Evolutionary conservation across 805 yeast genomes (phyloP).

Genomic region (Debaryomyces maramus): DNA sequence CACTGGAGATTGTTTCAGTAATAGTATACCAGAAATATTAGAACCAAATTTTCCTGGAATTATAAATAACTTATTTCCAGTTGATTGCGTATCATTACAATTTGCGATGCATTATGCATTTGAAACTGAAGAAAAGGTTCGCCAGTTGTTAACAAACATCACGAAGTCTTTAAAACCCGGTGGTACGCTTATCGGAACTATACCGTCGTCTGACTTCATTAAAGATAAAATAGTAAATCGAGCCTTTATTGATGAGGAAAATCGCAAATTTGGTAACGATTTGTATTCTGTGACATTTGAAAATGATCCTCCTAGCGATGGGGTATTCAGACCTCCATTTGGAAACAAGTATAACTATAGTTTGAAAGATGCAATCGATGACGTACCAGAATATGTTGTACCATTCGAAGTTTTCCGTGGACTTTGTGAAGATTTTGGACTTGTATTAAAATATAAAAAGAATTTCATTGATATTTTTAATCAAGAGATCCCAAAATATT

Average conservation of each 20-base stretch:
- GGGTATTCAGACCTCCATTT: conserved; percentile 69
- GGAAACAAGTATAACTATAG: conserved; percentile 84
- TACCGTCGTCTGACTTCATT: conserved; percentile 87
- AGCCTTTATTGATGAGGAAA: conserved; percentile 43
- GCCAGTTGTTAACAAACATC: conserved; percentile 71
- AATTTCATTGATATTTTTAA: conserved; percentile 81
- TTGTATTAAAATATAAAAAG: conserved; percentile 69
- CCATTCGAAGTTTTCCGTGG: conserved; percentile 87
- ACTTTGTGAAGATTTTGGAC: conserved; percentile 79
- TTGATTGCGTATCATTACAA: conserved; percentile 86
- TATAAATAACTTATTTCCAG: conserved; percentile 67
- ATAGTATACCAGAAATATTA: conserved; percentile 65
- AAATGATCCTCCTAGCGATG: conserved; percentile 72
- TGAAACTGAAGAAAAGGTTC: conserved; percentile 77
- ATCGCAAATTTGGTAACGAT: conserved; percentile 78
- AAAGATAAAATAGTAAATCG: conserved; percentile 58
- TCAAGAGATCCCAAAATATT: conserved; percentile 71
- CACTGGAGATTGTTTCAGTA: conserved; percentile 88
- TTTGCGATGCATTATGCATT: conserved; percentile 95
- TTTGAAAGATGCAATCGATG: conserved; percentile 89
- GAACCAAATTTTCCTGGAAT: conserved; percentile 59
- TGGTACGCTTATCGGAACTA: conserved; percentile 89
- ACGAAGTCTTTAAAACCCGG: conserved; percentile 74
- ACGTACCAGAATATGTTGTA: conserved; percentile 95
- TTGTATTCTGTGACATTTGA: conserved; percentile 81